Percentiles rank a stretch among this genome's conserved stretches.
phyloP scores from a whole-genome alignment of 2,329 filamentous ascomycete genomes.

The Chalaropsis ovoidea region DNA sequence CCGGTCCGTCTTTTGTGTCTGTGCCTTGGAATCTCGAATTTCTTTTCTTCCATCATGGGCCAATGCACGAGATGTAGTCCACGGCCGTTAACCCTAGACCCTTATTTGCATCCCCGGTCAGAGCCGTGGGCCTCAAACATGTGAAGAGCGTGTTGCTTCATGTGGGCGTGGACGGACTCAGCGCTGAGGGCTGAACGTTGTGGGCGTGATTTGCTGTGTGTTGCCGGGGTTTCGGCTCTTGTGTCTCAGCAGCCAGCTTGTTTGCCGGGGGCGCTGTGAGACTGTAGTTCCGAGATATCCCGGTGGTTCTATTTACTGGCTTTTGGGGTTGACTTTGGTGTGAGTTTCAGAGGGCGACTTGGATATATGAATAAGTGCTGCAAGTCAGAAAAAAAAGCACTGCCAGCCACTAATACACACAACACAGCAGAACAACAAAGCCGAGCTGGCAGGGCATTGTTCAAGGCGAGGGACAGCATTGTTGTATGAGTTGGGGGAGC shows the following conservation, averaged over 20 bases:
- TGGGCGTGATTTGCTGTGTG: not conserved
- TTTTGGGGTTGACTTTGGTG: not conserved
- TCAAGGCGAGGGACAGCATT: not conserved
- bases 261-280: not conserved
- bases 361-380: too few species aligned
- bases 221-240: not conserved
- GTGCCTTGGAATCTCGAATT: not conserved
- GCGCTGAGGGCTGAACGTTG: too few species aligned
- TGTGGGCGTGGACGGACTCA: too few species aligned
- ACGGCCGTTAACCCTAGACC: not conserved
- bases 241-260: not conserved
- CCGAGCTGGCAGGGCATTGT: not conserved
- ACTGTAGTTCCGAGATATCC: not conserved
- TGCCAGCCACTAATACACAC: too few species aligned
- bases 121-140: not conserved
- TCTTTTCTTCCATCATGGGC: not conserved
- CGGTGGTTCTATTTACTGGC: not conserved
- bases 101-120: not conserved
- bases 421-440: not conserved
- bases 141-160: not conserved
- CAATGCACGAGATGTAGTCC: not conserved
- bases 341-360: not conserved
- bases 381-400: too few species aligned
- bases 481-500: not conserved
- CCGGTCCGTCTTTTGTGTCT: too few species aligned